Evolutionary conservation across 2,329 filamentous ascomycete genomes (phyloP), one percentile per base, ranked within the genome.

Genomic region (Coniochaeta ligniaria): DNA sequence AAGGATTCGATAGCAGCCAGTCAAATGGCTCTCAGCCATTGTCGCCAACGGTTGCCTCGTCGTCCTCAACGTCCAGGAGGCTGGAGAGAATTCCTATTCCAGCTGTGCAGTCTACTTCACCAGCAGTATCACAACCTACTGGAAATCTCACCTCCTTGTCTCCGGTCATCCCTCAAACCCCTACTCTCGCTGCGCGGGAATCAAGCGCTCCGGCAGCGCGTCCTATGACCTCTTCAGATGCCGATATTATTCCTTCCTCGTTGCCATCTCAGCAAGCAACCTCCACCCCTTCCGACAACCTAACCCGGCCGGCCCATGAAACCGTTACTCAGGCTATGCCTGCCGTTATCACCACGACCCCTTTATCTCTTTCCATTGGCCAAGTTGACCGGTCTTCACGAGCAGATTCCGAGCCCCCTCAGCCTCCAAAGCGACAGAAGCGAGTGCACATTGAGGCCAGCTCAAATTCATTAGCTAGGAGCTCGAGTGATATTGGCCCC

Each of bases 401-500:
- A 36, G 52, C 52, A 33, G 14, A 31, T 31, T 11, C 35, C 26
- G 17, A 20, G 3, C 33, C 4, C 1, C 57, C 65, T 3, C 69
- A 69, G 0, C 65, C 67, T 36, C 2, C 22, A 24, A 75, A 73
- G 57, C 67, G 68, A 9, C 66, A 59, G 9, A 66, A 64, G 36
- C 62, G 58, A 22, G 62, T 60, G 4, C 58, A 50, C 16, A 58
- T 61, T 2, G 62, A n/a, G 63, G 0, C 57, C 63, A 1, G 66
- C 61, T 14, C 67, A 2, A 68, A 66, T 9, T 60, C 65, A 17
- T 60, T 76, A 1, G 60, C 61, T 22, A 66, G 75, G 54, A 70
- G 73, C 55, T 59, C 67, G 2, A 77, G 75, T 59, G 75, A 76
- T 57, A 62, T 71, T 14, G 73, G 71, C 1, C 66, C 66, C 12